phyloP scores from a whole-genome alignment of 2,329 filamentous ascomycete genomes.

The Xylaria sp. region DNA sequence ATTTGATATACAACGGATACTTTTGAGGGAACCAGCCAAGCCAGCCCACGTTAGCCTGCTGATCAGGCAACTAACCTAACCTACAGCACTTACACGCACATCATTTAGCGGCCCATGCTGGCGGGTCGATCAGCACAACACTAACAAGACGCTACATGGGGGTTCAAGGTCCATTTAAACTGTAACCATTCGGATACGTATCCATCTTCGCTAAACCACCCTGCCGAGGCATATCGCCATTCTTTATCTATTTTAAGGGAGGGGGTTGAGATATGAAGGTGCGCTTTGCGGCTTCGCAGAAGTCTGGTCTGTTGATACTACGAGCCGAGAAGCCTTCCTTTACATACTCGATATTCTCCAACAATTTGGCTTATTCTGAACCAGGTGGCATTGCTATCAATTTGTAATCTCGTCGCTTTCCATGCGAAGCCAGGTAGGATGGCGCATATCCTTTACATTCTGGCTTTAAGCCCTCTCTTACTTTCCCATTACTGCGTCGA shows the following conservation, averaged over 20 bases:
- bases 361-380: not conserved
- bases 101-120: not conserved
- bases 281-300: no score
- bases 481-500: conserved; percentile 27
- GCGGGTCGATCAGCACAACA: conserved; percentile 6
- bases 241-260: not conserved
- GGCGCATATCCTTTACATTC: conserved; percentile 22
- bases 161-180: not conserved
- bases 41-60: not conserved
- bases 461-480: conserved; percentile 21
- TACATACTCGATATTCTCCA: not conserved
- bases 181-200: not conserved
- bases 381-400: not conserved
- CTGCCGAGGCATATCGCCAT: conserved; percentile 6
- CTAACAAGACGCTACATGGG: not conserved
- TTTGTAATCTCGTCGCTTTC: no score
- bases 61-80: not conserved
- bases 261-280: not conserved
- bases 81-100: not conserved
- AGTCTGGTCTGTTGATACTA: not conserved
- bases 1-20: not conserved
- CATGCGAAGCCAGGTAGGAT: not conserved
- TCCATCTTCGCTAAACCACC: not conserved
- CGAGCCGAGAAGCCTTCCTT: not conserved
- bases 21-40: no score